These are phyloP conservation scores for Lactarius tabidus DNA, from an alignment of 768 basidiomycete species.

Conservation along the genomic window DNA sequence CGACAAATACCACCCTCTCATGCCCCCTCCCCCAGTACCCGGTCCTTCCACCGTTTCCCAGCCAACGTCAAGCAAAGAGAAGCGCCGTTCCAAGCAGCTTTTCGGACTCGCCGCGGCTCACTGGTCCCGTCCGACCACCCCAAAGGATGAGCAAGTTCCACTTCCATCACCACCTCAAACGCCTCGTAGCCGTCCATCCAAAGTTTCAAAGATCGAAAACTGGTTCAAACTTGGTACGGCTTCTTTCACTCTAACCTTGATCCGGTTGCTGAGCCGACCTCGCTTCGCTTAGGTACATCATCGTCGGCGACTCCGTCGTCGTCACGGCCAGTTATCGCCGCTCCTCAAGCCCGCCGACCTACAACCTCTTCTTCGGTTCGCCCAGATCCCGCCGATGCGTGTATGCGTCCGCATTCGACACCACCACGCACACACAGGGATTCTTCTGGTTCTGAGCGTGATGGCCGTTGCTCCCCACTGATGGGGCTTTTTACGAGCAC, in stretches of 20 bases:
- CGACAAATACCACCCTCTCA: conserved; percentile 22
- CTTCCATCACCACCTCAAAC: conserved; percentile 4
- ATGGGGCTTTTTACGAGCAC: conserved; percentile 30
- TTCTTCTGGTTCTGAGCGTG: conserved; percentile 26
- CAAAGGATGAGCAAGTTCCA: conserved; percentile 3
- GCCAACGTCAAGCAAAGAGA: conserved; percentile 31
- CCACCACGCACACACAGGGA: conserved; percentile 25
- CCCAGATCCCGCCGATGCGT: neutral
- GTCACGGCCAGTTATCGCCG: conserved; percentile 11
- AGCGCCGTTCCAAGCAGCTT: conserved; percentile 40
- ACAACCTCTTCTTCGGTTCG: neutral
- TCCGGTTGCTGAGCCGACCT: neutral
- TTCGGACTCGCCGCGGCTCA: conserved; percentile 34
- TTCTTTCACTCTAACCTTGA: neutral
- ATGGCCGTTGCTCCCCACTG: conserved; percentile 35
- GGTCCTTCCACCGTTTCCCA: conserved; percentile 25
- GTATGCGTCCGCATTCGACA: conserved; percentile 22
- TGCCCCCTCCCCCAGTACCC: conserved; percentile 24
- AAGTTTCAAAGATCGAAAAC: conserved; percentile 15
- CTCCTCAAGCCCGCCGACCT: conserved; percentile 11
- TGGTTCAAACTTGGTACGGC: conserved; percentile 20
- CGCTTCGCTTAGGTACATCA: neutral
- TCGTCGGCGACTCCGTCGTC: neutral
- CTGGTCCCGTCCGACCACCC: conserved; percentile 13
- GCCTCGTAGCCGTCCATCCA: conserved; percentile 3